Conservation (phyloP, 345 rosid species). For the Boechera retrofracta region DNA sequence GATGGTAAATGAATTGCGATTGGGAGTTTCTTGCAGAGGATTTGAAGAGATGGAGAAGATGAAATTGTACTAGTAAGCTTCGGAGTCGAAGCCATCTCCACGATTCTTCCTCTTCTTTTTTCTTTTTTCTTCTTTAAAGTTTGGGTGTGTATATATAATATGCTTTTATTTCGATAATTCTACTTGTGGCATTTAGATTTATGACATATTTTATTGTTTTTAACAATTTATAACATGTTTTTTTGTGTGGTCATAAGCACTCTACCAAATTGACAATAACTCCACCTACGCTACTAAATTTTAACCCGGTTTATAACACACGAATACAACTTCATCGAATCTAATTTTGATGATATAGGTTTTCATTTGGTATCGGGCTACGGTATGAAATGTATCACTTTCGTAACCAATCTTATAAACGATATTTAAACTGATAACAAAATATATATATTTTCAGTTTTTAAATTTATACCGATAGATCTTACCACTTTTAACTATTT, state of each 20-base stretch:
- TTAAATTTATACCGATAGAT: too few species aligned
- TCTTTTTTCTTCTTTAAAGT: background rate
- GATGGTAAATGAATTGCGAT: slow-evolving; percentile 39
- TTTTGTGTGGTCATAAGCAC: slow-evolving; percentile 29
- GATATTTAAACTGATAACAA: too few species aligned
- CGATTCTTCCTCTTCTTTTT: slow-evolving; percentile 1
- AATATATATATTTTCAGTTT: too few species aligned
- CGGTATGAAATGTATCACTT: too few species aligned
- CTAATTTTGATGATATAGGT: too few species aligned
- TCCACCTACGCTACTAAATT: background rate
- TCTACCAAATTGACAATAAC: background rate
- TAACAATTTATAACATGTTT: slow-evolving; percentile 8
- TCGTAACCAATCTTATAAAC: too few species aligned
- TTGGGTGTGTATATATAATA: slow-evolving; percentile 4
- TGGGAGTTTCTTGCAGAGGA: slow-evolving; percentile 51
- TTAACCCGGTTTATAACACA: too few species aligned
- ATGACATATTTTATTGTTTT: background rate
- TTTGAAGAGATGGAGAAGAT: slow-evolving; percentile 58
- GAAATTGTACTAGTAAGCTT: slow-evolving; percentile 57
- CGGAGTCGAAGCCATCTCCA: slow-evolving; percentile 64
- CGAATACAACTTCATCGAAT: too few species aligned
- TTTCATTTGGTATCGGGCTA: too few species aligned
- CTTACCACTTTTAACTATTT: too few species aligned
- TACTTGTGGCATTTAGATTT: slow-evolving; percentile 6
- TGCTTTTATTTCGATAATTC: background rate